Evolutionary conservation across 805 yeast genomes (phyloP).

Genomic region (Ogataea degrootiae): DNA sequence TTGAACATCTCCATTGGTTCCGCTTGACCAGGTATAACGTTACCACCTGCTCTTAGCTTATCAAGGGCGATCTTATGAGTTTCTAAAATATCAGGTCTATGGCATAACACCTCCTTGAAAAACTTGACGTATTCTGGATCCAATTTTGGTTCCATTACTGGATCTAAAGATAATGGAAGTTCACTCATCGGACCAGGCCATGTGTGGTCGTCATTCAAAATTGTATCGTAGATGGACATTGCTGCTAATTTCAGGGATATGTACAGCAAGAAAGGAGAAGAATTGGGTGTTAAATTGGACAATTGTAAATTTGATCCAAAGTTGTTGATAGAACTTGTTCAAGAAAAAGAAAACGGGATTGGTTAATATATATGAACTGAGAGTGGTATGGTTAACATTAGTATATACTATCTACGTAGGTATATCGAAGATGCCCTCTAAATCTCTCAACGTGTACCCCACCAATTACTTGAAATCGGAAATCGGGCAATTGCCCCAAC

Average conservation of each 20-base stretch:
- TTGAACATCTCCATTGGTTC: constrained; percentile 18
- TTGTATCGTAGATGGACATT: constrained; percentile 8
- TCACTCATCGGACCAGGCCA: constrained; percentile 20
- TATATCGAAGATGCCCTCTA: no score
- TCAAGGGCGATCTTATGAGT: constrained; percentile 20
- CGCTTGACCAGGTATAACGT: constrained; percentile 27
- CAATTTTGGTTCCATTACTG: constrained; percentile 9
- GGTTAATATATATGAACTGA: no score
- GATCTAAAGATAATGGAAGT: constrained; percentile 28
- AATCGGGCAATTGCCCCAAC: no score
- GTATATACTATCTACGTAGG: no score
- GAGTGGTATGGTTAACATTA: no score
- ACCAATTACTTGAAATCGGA: no score
- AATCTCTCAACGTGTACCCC: no score
- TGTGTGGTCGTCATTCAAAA: constrained; percentile 17
- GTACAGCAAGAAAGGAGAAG: not conserved
- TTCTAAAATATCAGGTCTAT: constrained; percentile 14
- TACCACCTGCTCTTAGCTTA: constrained; percentile 10
- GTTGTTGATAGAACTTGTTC: no score
- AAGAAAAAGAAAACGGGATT: no score
- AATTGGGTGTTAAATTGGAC: not conserved
- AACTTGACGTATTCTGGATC: constrained; percentile 21
- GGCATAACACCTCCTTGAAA: constrained; percentile 12
- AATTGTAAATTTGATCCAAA: not conserved
- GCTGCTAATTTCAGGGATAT: not conserved